Percentiles rank a stretch among this genome's conserved stretches.
Conservation (phyloP, 1,284 basidiomycete species). For the Heterobasidion occidentale region DNA sequence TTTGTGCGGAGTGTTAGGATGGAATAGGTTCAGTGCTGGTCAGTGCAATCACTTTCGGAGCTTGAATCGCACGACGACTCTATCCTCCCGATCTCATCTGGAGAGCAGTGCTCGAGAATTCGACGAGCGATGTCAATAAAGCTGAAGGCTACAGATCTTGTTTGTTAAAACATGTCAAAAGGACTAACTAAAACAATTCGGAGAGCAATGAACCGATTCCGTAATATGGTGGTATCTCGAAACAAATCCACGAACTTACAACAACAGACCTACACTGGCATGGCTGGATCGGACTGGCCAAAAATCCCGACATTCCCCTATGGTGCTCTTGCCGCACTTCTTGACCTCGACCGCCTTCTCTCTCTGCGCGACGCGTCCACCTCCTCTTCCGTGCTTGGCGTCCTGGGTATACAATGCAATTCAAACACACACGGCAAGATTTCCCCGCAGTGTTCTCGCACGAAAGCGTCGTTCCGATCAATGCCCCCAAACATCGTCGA, state of each 20-base stretch:
- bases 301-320: background rate
- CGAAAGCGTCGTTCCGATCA: constrained; percentile 31
- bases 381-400: constrained; percentile 44
- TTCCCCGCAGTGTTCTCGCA: constrained; percentile 34
- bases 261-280: background rate
- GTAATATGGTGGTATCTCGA: background rate
- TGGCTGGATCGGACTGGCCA: background rate
- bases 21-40: background rate
- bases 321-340: background rate
- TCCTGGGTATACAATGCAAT: constrained; percentile 40
- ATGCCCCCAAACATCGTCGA: constrained; percentile 57
- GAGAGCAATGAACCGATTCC: background rate
- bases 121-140: background rate
- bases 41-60: background rate
- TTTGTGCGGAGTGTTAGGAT: background rate
- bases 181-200: background rate
- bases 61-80: background rate
- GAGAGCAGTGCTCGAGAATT: background rate
- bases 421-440: constrained; percentile 52
- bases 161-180: background rate
- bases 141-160: background rate
- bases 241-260: background rate
- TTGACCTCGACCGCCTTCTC: constrained; percentile 8
- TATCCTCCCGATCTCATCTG: too few species aligned
- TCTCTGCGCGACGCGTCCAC: constrained; percentile 29